These are phyloP conservation scores for Lasiosphaeria miniovina DNA, from an alignment of 495 filamentous ascomycete species.

Conservation along the genomic window DNA sequence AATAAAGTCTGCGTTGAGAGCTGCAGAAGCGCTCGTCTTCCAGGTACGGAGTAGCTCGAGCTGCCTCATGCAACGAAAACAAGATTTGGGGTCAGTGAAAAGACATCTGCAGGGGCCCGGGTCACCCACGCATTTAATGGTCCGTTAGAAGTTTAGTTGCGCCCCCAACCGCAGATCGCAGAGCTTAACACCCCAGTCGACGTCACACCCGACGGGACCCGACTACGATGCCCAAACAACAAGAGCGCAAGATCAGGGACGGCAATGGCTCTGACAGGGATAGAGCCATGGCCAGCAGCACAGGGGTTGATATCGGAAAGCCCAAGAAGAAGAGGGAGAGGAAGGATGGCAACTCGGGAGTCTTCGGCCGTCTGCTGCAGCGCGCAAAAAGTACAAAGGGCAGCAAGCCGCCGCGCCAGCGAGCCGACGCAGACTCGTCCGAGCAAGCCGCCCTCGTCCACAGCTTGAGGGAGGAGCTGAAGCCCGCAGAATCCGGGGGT, in stretches of 20 bases:
- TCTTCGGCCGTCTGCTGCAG: slow-evolving; percentile 15
- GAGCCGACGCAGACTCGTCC: not conserved
- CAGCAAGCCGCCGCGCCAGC: slow-evolving; percentile 1
- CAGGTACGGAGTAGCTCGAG: too few relatives aligned
- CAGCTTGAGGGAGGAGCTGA: not conserved
- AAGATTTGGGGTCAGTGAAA: slow-evolving; percentile 5
- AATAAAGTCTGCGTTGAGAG: too few relatives aligned
- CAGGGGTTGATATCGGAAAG: slow-evolving; percentile 19
- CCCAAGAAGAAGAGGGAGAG: not conserved
- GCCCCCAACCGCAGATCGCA: slow-evolving; percentile 7
- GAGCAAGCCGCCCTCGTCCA: not conserved
- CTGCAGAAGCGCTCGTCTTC: too few relatives aligned
- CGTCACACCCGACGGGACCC: slow-evolving; percentile 1
- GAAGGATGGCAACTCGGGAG: slow-evolving; percentile 1
- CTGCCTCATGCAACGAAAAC: not conserved
- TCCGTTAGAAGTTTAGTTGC: slow-evolving; percentile 1
- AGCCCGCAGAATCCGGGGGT: not conserved
- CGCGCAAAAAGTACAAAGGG: slow-evolving; percentile 11
- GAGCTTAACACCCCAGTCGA: slow-evolving; percentile 5
- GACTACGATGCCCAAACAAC: not conserved
- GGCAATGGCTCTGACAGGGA: slow-evolving; percentile 1
- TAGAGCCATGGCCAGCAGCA: slow-evolving; percentile 5
- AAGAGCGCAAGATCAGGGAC: not conserved
- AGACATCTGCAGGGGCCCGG: not conserved
- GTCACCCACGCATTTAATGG: not conserved